These are phyloP conservation scores for Populus trichocarpa DNA, from an alignment of 441 rosid genomes.

Conservation along the genomic window DNA sequence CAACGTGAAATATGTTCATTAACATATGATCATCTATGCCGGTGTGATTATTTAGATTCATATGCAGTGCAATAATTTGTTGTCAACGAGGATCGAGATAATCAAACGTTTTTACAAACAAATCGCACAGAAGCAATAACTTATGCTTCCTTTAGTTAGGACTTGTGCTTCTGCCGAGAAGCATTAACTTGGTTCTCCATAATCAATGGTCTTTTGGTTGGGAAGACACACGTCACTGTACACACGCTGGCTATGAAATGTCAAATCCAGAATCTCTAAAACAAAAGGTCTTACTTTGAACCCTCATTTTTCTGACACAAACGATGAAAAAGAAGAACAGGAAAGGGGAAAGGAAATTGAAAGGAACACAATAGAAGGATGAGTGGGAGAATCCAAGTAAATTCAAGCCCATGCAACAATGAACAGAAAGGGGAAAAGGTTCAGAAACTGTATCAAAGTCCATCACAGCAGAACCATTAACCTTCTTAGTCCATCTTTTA, in stretches of 20 bases:
- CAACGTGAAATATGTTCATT: not conserved
- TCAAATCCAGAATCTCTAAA: slow-evolving; percentile 63
- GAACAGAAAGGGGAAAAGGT: slow-evolving; percentile 22
- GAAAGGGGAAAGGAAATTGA: slow-evolving; percentile 4
- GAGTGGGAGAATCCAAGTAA: not conserved
- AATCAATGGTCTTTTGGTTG: not conserved
- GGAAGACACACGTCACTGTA: not conserved
- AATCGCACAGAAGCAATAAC: not conserved
- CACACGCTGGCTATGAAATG: slow-evolving; percentile 33
- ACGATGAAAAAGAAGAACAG: not conserved
- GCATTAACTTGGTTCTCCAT: not conserved
- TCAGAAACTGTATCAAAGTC: slow-evolving; percentile 25
- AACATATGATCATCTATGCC: not conserved
- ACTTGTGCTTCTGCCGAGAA: not conserved
- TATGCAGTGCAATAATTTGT: not conserved
- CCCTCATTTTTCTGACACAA: slow-evolving; percentile 33
- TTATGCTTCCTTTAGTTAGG: too few relatives aligned
- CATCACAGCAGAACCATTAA: slow-evolving; percentile 20
- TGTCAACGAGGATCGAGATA: too few relatives aligned
- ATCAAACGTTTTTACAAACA: too few relatives aligned
- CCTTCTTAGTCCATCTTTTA: slow-evolving; percentile 6
- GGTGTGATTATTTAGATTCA: not conserved
- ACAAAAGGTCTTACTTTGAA: slow-evolving; percentile 35
- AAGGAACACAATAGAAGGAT: slow-evolving; percentile 20
- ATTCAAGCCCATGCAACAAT: not conserved